Evolutionary conservation across 1,284 basidiomycete genomes (phyloP).

Genomic region (Austroboletus olivaceoglutinosus): DNA sequence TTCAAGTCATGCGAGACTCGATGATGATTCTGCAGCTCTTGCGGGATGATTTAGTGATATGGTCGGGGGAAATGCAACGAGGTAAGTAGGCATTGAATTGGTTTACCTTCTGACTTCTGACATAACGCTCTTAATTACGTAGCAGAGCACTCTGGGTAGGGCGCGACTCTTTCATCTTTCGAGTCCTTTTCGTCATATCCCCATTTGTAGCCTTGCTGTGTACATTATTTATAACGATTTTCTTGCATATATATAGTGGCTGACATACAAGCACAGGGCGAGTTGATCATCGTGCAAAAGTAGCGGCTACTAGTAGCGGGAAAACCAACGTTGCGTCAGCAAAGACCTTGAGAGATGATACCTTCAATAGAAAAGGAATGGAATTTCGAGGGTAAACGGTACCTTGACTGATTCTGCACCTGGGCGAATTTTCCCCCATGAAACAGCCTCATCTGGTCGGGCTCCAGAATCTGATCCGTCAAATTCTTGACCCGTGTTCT

Average conservation of each 20-base stretch:
- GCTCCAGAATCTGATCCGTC: constrained; percentile 98
- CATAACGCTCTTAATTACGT: constrained; percentile 7
- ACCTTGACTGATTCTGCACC: constrained; percentile 93
- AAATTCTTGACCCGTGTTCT: constrained; percentile 99
- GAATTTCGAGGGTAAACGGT: background rate
- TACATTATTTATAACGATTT: constrained; percentile 11
- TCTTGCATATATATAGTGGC: background rate
- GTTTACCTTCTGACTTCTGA: constrained; percentile 10
- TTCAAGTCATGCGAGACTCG: constrained; percentile 56
- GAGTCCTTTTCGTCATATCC: constrained; percentile 1
- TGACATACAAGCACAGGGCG: background rate
- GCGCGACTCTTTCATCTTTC: background rate
- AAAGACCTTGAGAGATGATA: constrained; percentile 46
- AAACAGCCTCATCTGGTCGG: constrained; percentile 95
- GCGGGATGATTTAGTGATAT: constrained; percentile 62
- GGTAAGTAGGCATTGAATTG: constrained; percentile 26
- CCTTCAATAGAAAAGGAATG: constrained; percentile 1
- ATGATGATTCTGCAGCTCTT: constrained; percentile 65
- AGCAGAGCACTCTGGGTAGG: constrained; percentile 28
- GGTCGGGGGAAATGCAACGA: constrained; percentile 57
- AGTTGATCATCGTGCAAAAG: constrained; percentile 49
- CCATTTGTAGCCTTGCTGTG: constrained; percentile 7
- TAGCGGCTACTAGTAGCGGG: constrained; percentile 84
- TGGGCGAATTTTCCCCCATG: constrained; percentile 98
- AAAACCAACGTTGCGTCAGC: constrained; percentile 89